Evolutionary conservation across 192 early-diverging fungal genomes (phyloP).

Genomic region (Lunasporangiospora selenospora): DNA sequence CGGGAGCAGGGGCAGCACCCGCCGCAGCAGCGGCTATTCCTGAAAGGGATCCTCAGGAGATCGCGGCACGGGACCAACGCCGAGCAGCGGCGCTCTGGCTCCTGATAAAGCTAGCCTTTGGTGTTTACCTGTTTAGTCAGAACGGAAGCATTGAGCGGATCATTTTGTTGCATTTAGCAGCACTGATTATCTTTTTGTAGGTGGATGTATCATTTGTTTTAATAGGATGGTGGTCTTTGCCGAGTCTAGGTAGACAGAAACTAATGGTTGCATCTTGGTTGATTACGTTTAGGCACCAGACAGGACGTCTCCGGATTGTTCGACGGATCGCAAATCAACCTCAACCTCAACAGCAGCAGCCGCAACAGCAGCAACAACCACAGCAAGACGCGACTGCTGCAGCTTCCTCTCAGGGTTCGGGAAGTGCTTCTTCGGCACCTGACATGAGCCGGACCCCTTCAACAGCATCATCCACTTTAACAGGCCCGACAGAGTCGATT

Average conservation of each 20-base stretch:
- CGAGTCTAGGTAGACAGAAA: no score
- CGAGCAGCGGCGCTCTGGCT: constrained; percentile 6
- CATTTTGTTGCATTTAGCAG: not conserved
- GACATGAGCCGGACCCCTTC: no score
- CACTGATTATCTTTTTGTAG: constrained; percentile 9
- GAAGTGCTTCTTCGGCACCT: no score
- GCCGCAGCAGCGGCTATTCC: no score
- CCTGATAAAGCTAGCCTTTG: constrained; percentile 6
- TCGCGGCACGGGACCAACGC: not conserved
- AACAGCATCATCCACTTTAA: no score
- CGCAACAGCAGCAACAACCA: not conserved
- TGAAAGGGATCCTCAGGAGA: not conserved
- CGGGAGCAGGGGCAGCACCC: constrained; percentile 4
- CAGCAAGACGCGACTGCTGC: no score
- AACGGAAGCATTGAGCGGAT: constrained; percentile 13
- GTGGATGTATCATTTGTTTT: no score
- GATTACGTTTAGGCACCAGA: constrained; percentile 2
- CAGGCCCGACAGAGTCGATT: no score
- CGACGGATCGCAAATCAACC: not conserved
- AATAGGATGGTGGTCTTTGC: no score
- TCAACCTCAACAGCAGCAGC: not conserved
- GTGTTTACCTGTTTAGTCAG: constrained; percentile 7
- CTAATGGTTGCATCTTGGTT: no score
- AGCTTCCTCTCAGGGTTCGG: no score
- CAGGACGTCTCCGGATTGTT: constrained; percentile 5